Evolutionary conservation across 495 filamentous ascomycete genomes (phyloP), one percentile per base, ranked within the genome.

Genomic region (Pyronema domesticum): DNA sequence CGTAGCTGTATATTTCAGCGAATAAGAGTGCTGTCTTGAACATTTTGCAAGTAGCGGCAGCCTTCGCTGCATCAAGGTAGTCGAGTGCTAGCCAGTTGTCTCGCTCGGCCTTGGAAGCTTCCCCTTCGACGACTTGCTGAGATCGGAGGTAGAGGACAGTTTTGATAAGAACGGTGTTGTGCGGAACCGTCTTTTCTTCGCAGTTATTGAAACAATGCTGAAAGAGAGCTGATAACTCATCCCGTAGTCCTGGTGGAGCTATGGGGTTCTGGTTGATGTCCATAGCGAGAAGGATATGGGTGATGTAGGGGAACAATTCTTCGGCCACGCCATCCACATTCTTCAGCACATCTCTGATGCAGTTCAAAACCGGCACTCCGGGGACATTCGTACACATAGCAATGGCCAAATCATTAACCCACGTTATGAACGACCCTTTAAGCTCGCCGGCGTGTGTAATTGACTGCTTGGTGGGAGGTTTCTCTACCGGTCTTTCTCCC

Each of bases 81-180:
- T 95, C 80, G 34, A 96, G 69, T 34, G 89, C 83, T 34, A 98
- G 76, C 91, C 91, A 96, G 47, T 76, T 74, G 39, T 80, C 71
- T 39, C 93, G 80, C 58, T 94, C 83, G 40, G 78, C 80, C 52
- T 81, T 81, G 0, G 85, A 91, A 1, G 68, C 66, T 66, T 98
- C 93, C 6, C 14, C 8, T 15, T 14, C 43, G 6, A 8, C 6
- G n/a, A 78, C 61, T n/a, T 73, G 75, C 64, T 91, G 89, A 7
- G 83, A 85, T 18, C 87, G 79, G 39, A 98, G 73, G 61, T 95
- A 96, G n/a, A 96, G 71, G 50, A 96, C 75, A 10, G 81, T 80
- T 52, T 81, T 82, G 37, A 95, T 74, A 0, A 95, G 73, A 54
- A 87, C 69, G 17, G 71, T 71, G 34, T 74, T 68, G 65, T 78